These are phyloP conservation scores for Aspergillus costaricaensis DNA, from an alignment of 2,329 filamentous ascomycete genomes.

Conservation along the genomic window DNA sequence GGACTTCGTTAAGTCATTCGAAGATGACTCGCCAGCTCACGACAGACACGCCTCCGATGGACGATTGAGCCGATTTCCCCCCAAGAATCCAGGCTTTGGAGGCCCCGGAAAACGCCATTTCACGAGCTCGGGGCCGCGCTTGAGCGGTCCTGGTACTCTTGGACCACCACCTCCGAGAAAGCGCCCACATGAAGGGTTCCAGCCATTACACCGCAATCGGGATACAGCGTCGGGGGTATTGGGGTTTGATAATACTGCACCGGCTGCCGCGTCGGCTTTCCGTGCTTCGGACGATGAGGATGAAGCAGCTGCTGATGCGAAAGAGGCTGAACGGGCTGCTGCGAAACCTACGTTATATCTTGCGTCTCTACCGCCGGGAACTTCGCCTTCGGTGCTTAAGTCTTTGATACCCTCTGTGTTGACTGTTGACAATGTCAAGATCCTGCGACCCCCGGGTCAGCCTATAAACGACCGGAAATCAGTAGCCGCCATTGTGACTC, in stretches of 20 bases:
- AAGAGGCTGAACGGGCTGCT: slow-evolving; percentile 49
- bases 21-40: slow-evolving; percentile 41
- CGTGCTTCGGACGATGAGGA: slow-evolving; percentile 48
- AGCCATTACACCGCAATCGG: slow-evolving; percentile 42
- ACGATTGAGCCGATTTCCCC: slow-evolving; percentile 30
- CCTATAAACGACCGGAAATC: slow-evolving; percentile 65
- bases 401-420: slow-evolving; percentile 56
- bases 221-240: slow-evolving; percentile 41
- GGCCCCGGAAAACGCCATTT: slow-evolving; percentile 65
- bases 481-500: slow-evolving; percentile 74
- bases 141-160: slow-evolving; percentile 54
- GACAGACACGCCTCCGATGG: slow-evolving; percentile 25
- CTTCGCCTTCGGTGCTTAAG: slow-evolving; percentile 53
- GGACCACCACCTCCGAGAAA: slow-evolving; percentile 48
- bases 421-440: slow-evolving; percentile 71
- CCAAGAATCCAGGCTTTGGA: slow-evolving; percentile 37
- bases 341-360: slow-evolving; percentile 59
- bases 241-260: slow-evolving; percentile 39
- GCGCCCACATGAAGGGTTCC: slow-evolving; percentile 46
- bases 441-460: slow-evolving; percentile 59
- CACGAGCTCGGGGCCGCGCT: slow-evolving; percentile 45
- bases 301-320: slow-evolving; percentile 42
- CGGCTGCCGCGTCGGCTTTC: slow-evolving; percentile 42
- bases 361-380: slow-evolving; percentile 55
- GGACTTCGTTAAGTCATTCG: slow-evolving; percentile 77